Base-by-base conservation (phyloP, 1,284 basidiomycete species). In the Puccinia brachypodii region DNA sequence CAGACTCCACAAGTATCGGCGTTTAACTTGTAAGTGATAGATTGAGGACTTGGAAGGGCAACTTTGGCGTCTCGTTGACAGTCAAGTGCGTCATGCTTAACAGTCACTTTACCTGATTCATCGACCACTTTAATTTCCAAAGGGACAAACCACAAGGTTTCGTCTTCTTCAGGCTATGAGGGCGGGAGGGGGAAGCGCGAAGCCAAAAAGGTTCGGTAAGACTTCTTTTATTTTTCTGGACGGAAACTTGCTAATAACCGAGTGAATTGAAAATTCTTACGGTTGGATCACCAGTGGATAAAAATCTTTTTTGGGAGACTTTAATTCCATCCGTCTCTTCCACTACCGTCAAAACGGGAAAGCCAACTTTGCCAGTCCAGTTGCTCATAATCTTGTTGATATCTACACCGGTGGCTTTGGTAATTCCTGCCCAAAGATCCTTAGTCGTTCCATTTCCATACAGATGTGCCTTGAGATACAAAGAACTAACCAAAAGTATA, bases 361-460 rank as follows among this genome's bases (percentile, higher is more conserved):
- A 87, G 82, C 87, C 82, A 83, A 92, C 92, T 90, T 95, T 94
- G 82, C 91, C 90, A 53, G 96, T 92, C 96, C 96, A 99, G 86
- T 93, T 92, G 83, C 93, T 90, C 94, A 98, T 96, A 85, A 98
- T 90, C 80, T 89, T 89, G 16, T 91, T 89, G 68, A 98, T 90
- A 84, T 98, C 92, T 50, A 92, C 85, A 19, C 91, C 92, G 58
- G 92, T 93, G 1, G 94, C 91, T 85, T 91, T 89, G 78, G 91
- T 89, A 83, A 98, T 94, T 31, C 94, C 95, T 74, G 92, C 89
- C 94, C 95, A 98, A 1, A 99, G 89, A 85, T 98, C 94, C 82
- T 90, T 90, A 19, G 95, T 96, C 78, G 92, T 91, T 69, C 92
- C 93, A 87, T 95, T 98, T 50, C 90, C 91, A 87, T 93, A 97